Evolutionary conservation across 495 filamentous ascomycete species (phyloP), one percentile per base, ranked within the genome.

Genomic region (Lophiostoma macrostomum): DNA sequence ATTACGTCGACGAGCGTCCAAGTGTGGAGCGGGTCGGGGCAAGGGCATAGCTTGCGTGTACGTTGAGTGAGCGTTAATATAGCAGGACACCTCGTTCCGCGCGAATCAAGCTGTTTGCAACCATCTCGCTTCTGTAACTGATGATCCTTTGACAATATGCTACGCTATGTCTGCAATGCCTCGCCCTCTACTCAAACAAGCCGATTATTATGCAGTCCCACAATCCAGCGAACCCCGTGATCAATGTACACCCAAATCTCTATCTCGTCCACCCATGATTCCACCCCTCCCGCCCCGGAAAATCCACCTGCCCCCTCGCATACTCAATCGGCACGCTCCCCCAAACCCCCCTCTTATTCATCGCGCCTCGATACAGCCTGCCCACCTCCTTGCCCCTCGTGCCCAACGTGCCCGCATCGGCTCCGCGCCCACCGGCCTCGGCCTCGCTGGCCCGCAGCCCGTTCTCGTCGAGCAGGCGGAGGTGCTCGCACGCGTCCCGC

Each of bases 291-390:
- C 74, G 73, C 12, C 74, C 64, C 43, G 88, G 88, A 53, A 77
- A 85, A 56, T 95, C 89, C 29, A 82, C 88, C 79, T 94, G 89
- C 60, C 79, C 66, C 63, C 88, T 76, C 30, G 86, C 86, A 78
- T 94, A 94, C 76, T 95, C 90, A 66, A 95, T 86, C 56, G 91
- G 91, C 40, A 93, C 75, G 5, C 74, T 76, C 42, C 76, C 68
- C 63, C 84, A 93, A 32, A 89, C 69, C 8, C 84, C 40, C 35
- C 82, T 84, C 82, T 95, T 94, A 69, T 82, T 83, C 82, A 94
- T 85, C 31, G 88, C 87, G 45, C 84, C 77, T 11, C 90, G 75
- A 73, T 90, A 96, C 69, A 96, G 67, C 64, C 83, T 84, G 3
- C 91, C 90, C 43, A 82, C 77, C 56, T 88, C 85, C 29, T 75